Conservation (phyloP, 2,329 filamentous ascomycete genomes). For the Dactylonectria estremocensis region DNA sequence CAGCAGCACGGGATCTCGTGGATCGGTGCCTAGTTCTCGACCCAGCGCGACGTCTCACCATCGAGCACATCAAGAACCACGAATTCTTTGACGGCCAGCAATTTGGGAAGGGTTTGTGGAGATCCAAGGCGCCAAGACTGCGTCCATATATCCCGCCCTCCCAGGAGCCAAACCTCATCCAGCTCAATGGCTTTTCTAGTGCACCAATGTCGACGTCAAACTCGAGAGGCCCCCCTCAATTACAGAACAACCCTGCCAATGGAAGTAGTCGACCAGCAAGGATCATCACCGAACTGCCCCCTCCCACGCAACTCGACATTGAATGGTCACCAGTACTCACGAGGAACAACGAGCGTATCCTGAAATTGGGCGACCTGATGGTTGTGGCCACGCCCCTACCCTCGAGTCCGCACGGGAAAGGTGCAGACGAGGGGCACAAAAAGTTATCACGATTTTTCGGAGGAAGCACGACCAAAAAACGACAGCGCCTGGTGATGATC, state of each 20-base stretch:
- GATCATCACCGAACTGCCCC: slow-evolving; percentile 94
- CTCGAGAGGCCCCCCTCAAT: slow-evolving; percentile 54
- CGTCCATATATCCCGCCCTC: slow-evolving; percentile 86
- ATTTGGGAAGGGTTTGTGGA: slow-evolving; percentile 91
- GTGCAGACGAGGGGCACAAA: slow-evolving; percentile 82
- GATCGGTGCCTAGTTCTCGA: slow-evolving; percentile 93
- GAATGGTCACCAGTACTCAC: slow-evolving; percentile 98
- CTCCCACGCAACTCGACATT: slow-evolving; percentile 96
- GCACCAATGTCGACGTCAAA: slow-evolving; percentile 49
- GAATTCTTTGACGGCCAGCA: slow-evolving; percentile 91
- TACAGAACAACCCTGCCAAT: slow-evolving; percentile 58
- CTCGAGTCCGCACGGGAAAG: slow-evolving; percentile 80
- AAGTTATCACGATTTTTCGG: slow-evolving; percentile 96
- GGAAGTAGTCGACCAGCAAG: slow-evolving; percentile 76
- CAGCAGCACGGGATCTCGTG: slow-evolving; percentile 88
- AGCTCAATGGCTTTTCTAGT: slow-evolving; percentile 72
- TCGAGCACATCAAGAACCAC: slow-evolving; percentile 98
- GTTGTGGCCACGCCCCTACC: slow-evolving; percentile 85
- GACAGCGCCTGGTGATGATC: slow-evolving; percentile 93
- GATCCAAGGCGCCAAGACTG: slow-evolving; percentile 87
- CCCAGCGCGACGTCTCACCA: slow-evolving; percentile 84
- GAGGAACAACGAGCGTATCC: slow-evolving; percentile 90
- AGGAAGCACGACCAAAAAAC: slow-evolving; percentile 90
- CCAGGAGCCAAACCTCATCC: slow-evolving; percentile 81
- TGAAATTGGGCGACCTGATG: slow-evolving; percentile 92